These are phyloP conservation scores for Xylaria grammica DNA, from an alignment of 495 filamentous ascomycete genomes.

Conservation along the genomic window DNA sequence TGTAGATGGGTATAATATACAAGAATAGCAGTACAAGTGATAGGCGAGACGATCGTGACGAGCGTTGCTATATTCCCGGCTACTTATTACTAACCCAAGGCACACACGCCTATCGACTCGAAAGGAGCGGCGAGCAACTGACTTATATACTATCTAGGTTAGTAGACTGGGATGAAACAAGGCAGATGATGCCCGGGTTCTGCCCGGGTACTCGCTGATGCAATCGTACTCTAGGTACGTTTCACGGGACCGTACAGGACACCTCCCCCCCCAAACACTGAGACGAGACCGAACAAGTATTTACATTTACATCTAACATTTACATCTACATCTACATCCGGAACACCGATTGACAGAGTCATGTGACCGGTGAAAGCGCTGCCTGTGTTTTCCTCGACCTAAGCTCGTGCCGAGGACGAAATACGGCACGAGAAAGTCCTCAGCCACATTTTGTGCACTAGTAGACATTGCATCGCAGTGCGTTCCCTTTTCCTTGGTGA, in stretches of 20 bases:
- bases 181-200: conserved; percentile 6
- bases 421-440: not conserved
- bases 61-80: conserved; percentile 12
- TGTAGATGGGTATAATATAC: not conserved
- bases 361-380: conserved; percentile 16
- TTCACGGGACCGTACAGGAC: conserved; percentile 5
- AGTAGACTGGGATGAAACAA: not conserved
- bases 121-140: not conserved
- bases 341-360: conserved; percentile 3
- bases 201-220: not conserved
- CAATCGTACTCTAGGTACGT: conserved; percentile 11
- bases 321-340: conserved; percentile 4
- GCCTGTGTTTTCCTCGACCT: not conserved
- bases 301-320: conserved; percentile 3
- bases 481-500: conserved; percentile 4
- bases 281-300: not conserved
- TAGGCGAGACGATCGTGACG: conserved; percentile 14
- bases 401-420: conserved; percentile 9
- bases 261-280: conserved; percentile 1
- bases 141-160: too few relatives aligned
- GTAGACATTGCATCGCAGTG: not conserved
- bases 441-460: conserved; percentile 10
- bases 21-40: not conserved
- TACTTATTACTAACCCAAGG: conserved; percentile 1
- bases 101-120: not conserved